These are phyloP conservation scores for Cymbopogon flexuosus DNA, from an alignment of 202 grass and related monocot genomes.

Conservation along the genomic window DNA sequence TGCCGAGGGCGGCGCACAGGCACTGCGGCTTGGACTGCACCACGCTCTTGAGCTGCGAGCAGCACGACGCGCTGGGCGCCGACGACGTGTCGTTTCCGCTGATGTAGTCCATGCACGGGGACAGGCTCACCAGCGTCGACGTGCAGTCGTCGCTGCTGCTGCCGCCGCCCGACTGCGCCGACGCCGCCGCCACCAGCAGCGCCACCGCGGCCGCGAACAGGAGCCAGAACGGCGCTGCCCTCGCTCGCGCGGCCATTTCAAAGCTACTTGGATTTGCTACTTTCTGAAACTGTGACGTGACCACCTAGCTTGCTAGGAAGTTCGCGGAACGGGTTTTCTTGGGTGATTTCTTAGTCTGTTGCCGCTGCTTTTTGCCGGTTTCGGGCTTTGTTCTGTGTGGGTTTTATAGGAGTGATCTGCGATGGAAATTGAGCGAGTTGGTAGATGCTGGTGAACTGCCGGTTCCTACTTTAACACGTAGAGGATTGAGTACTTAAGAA, in stretches of 20 bases:
- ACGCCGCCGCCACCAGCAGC: neutral
- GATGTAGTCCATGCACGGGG: conserved; percentile 59
- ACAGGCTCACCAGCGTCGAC: conserved; percentile 47
- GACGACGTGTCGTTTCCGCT: conserved; percentile 40
- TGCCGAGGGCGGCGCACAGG: conserved; percentile 38
- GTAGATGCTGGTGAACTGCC: conserved; percentile 37
- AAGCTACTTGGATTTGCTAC: neutral
- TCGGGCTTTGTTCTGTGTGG: neutral
- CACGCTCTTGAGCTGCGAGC: conserved; percentile 39
- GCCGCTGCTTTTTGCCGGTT: neutral
- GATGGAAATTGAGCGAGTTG: conserved; percentile 15
- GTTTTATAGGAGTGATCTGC: conserved; percentile 32
- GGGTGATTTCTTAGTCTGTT: neutral
- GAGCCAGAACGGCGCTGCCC: neutral
- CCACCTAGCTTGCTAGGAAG: neutral
- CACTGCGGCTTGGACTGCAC: conserved; percentile 51
- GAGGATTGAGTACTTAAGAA: neutral
- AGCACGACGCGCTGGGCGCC: conserved; percentile 32
- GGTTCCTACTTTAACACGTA: conserved; percentile 23
- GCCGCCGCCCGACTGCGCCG: conserved; percentile 30
- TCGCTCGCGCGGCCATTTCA: conserved; percentile 18
- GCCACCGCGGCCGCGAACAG: neutral
- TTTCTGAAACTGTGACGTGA: neutral
- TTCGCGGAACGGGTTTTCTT: neutral
- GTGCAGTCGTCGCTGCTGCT: conserved; percentile 31